Evolutionary conservation across 805 yeast genomes (phyloP), one percentile per base, ranked within the genome.

Genomic region (Wickerhamomyces tratensis): DNA sequence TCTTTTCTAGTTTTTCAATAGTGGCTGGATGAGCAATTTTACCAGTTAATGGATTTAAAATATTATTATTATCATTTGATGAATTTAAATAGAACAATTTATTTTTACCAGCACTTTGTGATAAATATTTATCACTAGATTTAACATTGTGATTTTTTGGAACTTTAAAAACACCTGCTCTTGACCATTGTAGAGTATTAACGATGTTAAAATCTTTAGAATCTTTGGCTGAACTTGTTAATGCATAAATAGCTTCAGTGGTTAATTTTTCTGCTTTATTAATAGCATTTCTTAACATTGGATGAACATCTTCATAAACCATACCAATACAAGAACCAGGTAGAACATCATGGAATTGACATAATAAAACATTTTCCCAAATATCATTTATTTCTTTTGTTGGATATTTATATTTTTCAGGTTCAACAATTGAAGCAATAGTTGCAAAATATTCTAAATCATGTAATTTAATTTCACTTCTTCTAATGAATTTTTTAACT

Each of bases 321-420:
- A 86, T 77, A 48, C 87, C 96, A 54, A 91, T 91, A 63, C 96
- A 86, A 6, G 95, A 82, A 4, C 98, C 98, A 2, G 98, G 98
- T 41, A 93, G 70, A n/a, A 91, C 97, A 65, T 91, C 98, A 61
- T 91, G 98, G 67, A 91, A 91, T 59, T 91, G 98, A 58, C 96
- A 88, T 43, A 93, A 67, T 47, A 88, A 77, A 20, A 91, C 77
- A 60, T 86, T 79, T 59, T 87, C 91, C 98, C 98, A 91, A 46
- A 91, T 61, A 2, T 64, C 70, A 47, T 80, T 78, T 37, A 91
- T 71, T 45, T 79, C 74, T 35, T 72, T 64, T 31, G 71, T 67
- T 3, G 98, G 98, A 58, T 91, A 91, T 44, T 64, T 66, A 61
- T 80, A 91, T 25, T 64, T 59, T 2, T 66, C 54, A 30, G 71